Conservation (phyloP, 2,329 filamentous ascomycete genomes). For the Bipolaris cookei region DNA sequence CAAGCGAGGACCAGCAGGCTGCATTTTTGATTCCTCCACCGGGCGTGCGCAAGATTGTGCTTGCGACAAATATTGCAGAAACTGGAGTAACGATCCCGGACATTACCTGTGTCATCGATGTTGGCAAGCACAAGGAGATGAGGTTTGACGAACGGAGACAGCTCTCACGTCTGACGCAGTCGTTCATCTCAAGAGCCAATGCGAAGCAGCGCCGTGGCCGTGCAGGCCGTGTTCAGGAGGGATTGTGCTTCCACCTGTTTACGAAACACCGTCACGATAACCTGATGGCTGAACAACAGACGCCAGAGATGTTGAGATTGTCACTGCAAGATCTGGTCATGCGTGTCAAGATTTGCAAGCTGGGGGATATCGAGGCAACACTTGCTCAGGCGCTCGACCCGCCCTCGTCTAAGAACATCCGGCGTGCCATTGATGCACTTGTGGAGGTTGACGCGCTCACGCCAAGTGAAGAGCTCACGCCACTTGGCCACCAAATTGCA, state of each 20-base stretch:
- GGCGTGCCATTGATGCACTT: conserved; percentile 88
- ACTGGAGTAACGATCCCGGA: conserved; percentile 99
- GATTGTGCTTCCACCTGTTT: conserved; percentile 94
- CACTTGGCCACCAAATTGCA: conserved; percentile 84
- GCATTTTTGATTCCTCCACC: conserved; percentile 85
- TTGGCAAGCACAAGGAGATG: conserved; percentile 97
- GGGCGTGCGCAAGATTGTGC: conserved; percentile 87
- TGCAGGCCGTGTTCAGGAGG: conserved; percentile 93
- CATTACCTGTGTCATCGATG: conserved; percentile 95
- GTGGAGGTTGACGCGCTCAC: conserved; percentile 93
- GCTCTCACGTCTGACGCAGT: conserved; percentile 86
- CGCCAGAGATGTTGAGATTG: conserved; percentile 91
- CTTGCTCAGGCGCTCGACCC: conserved; percentile 87
- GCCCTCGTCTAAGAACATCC: conserved; percentile 89
- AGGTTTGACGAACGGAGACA: conserved; percentile 92
- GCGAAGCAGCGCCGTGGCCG: conserved; percentile 93
- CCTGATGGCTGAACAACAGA: conserved; percentile 87
- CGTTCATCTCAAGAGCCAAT: conserved; percentile 94
- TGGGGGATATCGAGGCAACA: conserved; percentile 91
- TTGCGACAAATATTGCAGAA: conserved; percentile 97
- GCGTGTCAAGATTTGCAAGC: conserved; percentile 95
- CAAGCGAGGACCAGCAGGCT: conserved; percentile 93
- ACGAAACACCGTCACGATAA: conserved; percentile 87
- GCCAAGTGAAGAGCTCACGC: conserved; percentile 78
- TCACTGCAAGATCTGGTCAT: conserved; percentile 95